Evolutionary conservation across 2,329 filamentous ascomycete species (phyloP).

Genomic region (Exophiala aquamarina): DNA sequence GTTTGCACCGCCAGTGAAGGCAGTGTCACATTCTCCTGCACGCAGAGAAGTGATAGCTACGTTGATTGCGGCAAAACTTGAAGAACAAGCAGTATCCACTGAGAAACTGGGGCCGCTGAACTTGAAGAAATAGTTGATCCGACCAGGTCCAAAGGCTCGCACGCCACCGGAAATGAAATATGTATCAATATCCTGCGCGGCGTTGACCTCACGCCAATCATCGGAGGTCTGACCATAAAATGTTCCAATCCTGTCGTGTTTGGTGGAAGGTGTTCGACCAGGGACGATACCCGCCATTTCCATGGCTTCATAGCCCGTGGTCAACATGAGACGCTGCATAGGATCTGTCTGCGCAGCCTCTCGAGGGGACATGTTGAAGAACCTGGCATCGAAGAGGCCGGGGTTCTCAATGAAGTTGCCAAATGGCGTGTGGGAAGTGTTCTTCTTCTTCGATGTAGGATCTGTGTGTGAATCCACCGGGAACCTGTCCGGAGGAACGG

Average conservation of each 20-base stretch:
- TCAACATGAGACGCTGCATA: slow-evolving; percentile 73
- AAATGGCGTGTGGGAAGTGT: slow-evolving; percentile 74
- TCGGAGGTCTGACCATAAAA: slow-evolving; percentile 76
- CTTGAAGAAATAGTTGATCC: slow-evolving; percentile 76
- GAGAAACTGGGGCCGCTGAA: slow-evolving; percentile 72
- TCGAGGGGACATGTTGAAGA: slow-evolving; percentile 84
- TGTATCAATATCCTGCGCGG: slow-evolving; percentile 68
- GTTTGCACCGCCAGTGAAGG: slow-evolving; percentile 75
- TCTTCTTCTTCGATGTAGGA: slow-evolving; percentile 69
- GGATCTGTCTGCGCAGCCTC: slow-evolving; percentile 80
- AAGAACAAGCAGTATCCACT: slow-evolving; percentile 77
- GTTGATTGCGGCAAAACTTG: slow-evolving; percentile 70
- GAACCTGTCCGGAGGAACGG: slow-evolving; percentile 67
- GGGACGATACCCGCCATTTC: slow-evolving; percentile 79
- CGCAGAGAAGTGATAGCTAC: slow-evolving; percentile 71
- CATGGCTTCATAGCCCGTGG: slow-evolving; percentile 77
- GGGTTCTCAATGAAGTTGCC: slow-evolving; percentile 76
- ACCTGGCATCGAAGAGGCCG: slow-evolving; percentile 75
- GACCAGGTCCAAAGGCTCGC: slow-evolving; percentile 59
- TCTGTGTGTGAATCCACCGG: slow-evolving; percentile 71
- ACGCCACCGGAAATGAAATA: slow-evolving; percentile 66
- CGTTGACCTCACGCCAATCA: slow-evolving; percentile 75
- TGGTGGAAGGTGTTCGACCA: slow-evolving; percentile 68
- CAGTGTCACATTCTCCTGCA: slow-evolving; percentile 76
- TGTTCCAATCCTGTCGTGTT: slow-evolving; percentile 64